These are phyloP conservation scores for Tricholoma furcatifolium DNA, from an alignment of 768 basidiomycete species.

Conservation along the genomic window DNA sequence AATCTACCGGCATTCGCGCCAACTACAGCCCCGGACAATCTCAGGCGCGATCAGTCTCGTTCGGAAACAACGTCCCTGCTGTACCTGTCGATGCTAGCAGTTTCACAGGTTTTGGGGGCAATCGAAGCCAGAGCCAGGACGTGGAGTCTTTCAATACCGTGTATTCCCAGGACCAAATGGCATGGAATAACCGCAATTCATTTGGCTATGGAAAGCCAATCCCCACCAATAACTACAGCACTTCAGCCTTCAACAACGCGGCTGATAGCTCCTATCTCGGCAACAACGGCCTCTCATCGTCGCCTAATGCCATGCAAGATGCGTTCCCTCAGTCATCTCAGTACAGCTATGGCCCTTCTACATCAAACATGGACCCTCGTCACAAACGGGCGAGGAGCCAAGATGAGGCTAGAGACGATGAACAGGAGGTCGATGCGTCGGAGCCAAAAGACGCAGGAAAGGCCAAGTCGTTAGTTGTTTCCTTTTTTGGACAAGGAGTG, in stretches of 20 bases:
- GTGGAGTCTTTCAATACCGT: slow-evolving; percentile 11
- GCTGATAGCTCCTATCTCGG: slow-evolving; percentile 6
- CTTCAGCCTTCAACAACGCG: slow-evolving; percentile 12
- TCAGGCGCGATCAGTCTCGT: slow-evolving; percentile 8
- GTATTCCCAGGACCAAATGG: slow-evolving; percentile 12
- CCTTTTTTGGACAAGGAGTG: background rate
- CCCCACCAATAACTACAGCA: slow-evolving; percentile 7
- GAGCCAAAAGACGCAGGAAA: slow-evolving; percentile 38
- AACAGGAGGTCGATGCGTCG: slow-evolving; percentile 31
- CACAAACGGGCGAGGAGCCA: slow-evolving; percentile 36
- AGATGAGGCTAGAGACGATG: slow-evolving; percentile 34
- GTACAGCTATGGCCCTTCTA: slow-evolving; percentile 18
- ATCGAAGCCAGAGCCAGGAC: slow-evolving; percentile 7
- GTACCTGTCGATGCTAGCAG: background rate
- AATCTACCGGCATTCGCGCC: slow-evolving; percentile 10
- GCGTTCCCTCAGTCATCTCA: slow-evolving; percentile 23
- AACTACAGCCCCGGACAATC: slow-evolving; percentile 7
- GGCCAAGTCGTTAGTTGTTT: slow-evolving; percentile 41
- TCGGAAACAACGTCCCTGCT: slow-evolving; percentile 1
- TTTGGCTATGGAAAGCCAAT: slow-evolving; percentile 12
- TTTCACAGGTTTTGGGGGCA: slow-evolving; percentile 9
- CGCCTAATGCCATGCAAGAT: slow-evolving; percentile 27
- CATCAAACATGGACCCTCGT: slow-evolving; percentile 20
- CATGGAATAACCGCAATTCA: slow-evolving; percentile 12
- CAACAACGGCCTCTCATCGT: slow-evolving; percentile 12